Base-by-base conservation (phyloP, 306 rosid species). In the Medicago truncatula region DNA sequence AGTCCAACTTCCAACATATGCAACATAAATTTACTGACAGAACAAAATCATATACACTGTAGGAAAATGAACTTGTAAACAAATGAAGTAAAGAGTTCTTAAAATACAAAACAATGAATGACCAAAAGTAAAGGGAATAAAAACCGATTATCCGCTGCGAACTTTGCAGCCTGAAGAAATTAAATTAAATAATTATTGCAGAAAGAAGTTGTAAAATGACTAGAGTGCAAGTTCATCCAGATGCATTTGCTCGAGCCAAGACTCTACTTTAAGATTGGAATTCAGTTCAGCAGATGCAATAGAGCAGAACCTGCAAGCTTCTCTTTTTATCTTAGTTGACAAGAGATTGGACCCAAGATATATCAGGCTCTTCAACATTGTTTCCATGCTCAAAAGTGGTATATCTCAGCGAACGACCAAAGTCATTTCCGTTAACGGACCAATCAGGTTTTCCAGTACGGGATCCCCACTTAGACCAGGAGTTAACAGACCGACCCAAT, bases 381-480 rank as follows among this genome's bases (percentile, higher is more conserved):
- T 79, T 89, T 70, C 83, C 88, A 39, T 69, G 88, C 80, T 87
- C 90, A 31, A 82, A 82, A 0, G 94, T 82, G 8, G 91, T 83
- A 11, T 91, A 89, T 71, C 84, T 85, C 6, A 65, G 83, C 64
- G 84, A 39, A 39, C 68, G 82, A 60, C 85, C 85, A 41, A 74
- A 62, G 57, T 80, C 95, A 36, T 86, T 90, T 36, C 86, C 91
- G 63, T 84, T 85, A 13, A 81, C 85, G 28, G 91, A 87, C 93
- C 92, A 90, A 78, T 93, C 96, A 49, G 67, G 79, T 73, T 85
- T 90, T 8, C 93, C 95, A 28, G 61, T 86, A 57, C 91, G 84
- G 31, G 98, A 88, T 21, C 96, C 98, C 96, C 94, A 90, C 53
- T 89, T 87, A 6, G 92, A 83, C 93, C 92, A 84, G 52, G 93